Percentiles rank a stretch among this genome's conserved stretches.
Conservation (phyloP, 768 basidiomycete genomes). For the Xanthoconium stramineum region DNA sequence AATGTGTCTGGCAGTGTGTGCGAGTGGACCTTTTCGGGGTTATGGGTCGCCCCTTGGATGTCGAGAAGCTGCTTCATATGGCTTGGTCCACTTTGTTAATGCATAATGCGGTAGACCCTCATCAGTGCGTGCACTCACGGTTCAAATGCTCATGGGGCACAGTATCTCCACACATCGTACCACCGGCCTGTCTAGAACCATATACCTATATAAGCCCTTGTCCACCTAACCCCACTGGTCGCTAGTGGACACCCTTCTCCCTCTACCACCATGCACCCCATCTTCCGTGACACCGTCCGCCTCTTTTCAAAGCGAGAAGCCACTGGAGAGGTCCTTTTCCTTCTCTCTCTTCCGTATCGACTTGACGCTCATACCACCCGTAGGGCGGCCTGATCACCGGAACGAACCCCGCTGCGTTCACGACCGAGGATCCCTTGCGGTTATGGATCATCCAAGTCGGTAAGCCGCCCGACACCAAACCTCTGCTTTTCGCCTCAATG, state of each 20-base stretch:
- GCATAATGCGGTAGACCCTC: too few species aligned
- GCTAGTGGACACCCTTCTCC: neutral
- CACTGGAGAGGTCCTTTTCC: slow-evolving; percentile 22
- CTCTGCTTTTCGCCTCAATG: neutral
- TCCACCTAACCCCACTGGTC: neutral
- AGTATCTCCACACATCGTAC: too few species aligned
- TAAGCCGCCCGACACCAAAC: slow-evolving; percentile 29
- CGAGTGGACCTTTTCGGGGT: too few species aligned
- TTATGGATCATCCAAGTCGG: slow-evolving; percentile 81
- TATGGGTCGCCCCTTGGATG: neutral
- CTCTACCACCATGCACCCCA: neutral
- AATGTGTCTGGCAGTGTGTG: too few species aligned
- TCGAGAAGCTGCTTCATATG: neutral
- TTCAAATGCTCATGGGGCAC: too few species aligned
- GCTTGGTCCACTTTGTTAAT: neutral
- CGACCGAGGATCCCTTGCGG: slow-evolving; percentile 64
- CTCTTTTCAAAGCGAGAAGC: slow-evolving; percentile 9
- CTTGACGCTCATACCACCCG: neutral
- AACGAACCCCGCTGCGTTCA: slow-evolving; percentile 66
- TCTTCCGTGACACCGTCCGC: slow-evolving; percentile 22
- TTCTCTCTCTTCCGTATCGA: neutral
- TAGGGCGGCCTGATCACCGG: slow-evolving; percentile 78
- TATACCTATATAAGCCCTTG: neutral
- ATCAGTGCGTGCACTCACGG: too few species aligned
- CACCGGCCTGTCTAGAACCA: too few species aligned